Conservation (phyloP, 352 stramenopile species). For the Phytophthora pinifolia region DNA sequence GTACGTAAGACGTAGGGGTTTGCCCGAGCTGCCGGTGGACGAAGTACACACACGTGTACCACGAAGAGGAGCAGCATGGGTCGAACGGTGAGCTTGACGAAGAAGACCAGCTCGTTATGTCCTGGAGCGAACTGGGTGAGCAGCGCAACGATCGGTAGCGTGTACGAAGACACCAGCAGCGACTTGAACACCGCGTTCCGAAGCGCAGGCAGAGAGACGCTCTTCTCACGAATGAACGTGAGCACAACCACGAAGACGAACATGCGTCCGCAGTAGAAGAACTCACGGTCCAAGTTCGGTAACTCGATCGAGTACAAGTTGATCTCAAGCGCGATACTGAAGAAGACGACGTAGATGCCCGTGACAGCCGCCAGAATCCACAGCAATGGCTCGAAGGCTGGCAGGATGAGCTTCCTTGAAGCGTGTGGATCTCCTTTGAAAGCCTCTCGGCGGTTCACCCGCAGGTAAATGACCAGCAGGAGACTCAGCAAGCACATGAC, state of each 20-base stretch:
- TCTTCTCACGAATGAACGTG: slow-evolving; percentile 54
- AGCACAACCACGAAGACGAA: slow-evolving; percentile 49
- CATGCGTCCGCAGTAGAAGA: slow-evolving; percentile 43
- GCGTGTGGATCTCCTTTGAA: slow-evolving; percentile 36
- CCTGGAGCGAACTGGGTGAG: slow-evolving; percentile 4
- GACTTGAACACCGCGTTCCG: slow-evolving; percentile 29
- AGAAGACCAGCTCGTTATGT: slow-evolving; percentile 13
- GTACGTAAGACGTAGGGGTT: slow-evolving; percentile 20
- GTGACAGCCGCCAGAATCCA: slow-evolving; percentile 32
- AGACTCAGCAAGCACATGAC: slow-evolving; percentile 35
- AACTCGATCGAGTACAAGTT: slow-evolving; percentile 26
- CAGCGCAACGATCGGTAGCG: slow-evolving; percentile 33
- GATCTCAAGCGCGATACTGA: slow-evolving; percentile 29
- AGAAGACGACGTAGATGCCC: slow-evolving; percentile 38
- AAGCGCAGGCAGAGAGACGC: slow-evolving; percentile 44
- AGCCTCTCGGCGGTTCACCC: slow-evolving; percentile 28
- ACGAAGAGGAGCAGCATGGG: slow-evolving; percentile 25
- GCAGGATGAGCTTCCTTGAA: slow-evolving; percentile 44
- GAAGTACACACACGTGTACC: slow-evolving; percentile 31
- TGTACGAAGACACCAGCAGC: slow-evolving; percentile 38
- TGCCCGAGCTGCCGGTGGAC: slow-evolving; percentile 22
- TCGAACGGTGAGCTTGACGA: slow-evolving; percentile 16
- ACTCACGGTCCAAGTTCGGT: slow-evolving; percentile 25
- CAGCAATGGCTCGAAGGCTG: slow-evolving; percentile 49
- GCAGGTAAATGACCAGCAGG: slow-evolving; percentile 36